phyloP scores from a whole-genome alignment of 1,139 yeast species.

The Wickerhamomyces sp. region DNA sequence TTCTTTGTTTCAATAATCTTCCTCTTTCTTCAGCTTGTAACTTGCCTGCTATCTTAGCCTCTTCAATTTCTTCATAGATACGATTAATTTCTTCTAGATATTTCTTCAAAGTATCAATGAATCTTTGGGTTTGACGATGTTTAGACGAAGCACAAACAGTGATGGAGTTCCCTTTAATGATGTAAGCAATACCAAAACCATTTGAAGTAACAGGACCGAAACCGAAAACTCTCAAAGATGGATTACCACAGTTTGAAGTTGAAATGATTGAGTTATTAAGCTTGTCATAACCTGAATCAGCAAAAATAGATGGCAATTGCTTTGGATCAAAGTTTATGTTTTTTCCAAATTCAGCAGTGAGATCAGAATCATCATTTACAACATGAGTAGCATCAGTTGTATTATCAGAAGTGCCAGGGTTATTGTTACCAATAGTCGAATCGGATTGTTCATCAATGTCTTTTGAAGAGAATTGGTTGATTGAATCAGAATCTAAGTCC shows the following conservation, averaged over 20 bases:
- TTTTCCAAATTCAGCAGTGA: not conserved
- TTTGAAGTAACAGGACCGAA: constrained; percentile 90
- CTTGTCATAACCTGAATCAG: constrained; percentile 72
- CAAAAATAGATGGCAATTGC: constrained; percentile 60
- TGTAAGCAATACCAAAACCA: constrained; percentile 91
- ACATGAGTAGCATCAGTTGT: not conserved
- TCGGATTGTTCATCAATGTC: constrained; percentile 25
- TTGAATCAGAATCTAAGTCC: constrained; percentile 29
- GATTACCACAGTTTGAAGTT: constrained; percentile 78
- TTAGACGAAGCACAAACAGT: constrained; percentile 86
- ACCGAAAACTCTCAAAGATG: constrained; percentile 81
- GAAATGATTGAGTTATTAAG: constrained; percentile 64
- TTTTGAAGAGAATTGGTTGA: constrained; percentile 11
- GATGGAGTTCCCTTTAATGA: constrained; percentile 78
- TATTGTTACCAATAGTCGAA: constrained; percentile 27
- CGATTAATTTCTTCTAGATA: constrained; percentile 62
- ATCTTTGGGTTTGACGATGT: constrained; percentile 85
- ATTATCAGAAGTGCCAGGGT: constrained; percentile 7
- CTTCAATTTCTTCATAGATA: constrained; percentile 35
- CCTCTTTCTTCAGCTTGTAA: constrained; percentile 19
- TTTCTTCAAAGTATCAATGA: constrained; percentile 68
- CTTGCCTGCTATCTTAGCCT: constrained; percentile 5
- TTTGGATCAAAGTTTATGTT: constrained; percentile 17
- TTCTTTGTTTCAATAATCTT: constrained; percentile 25
- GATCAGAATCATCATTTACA: not conserved